phyloP scores from a whole-genome alignment of 805 yeast genomes.

The Kazachstania viticola region DNA sequence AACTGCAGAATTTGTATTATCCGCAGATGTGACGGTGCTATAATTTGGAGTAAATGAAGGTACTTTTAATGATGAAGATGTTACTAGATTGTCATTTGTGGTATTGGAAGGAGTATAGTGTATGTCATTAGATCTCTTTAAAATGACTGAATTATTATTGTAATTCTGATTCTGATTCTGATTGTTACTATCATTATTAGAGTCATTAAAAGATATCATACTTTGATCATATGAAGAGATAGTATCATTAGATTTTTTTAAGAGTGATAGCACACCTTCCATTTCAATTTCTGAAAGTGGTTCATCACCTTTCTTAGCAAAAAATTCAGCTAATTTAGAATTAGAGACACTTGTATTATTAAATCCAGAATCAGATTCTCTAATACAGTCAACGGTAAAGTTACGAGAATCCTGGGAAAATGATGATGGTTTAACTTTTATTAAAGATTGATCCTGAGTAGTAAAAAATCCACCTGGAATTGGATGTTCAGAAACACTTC shows the following conservation, averaged over 20 bases:
- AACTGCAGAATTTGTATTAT: constrained; percentile 8
- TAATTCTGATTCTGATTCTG: not conserved
- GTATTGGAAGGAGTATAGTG: constrained; percentile 1
- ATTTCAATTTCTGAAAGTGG: constrained; percentile 65
- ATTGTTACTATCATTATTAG: not conserved
- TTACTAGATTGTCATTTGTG: not conserved
- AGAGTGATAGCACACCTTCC: constrained; percentile 66
- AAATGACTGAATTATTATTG: not conserved
- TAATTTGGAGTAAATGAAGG: constrained; percentile 28
- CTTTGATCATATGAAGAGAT: not conserved
- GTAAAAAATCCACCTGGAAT: constrained; percentile 22
- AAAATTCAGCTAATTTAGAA: constrained; percentile 49
- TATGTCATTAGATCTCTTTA: not conserved
- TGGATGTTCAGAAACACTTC: not conserved
- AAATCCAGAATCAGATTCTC: constrained; percentile 4
- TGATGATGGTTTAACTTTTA: not conserved
- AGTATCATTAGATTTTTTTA: constrained; percentile 24
- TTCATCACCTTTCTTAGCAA: constrained; percentile 60
- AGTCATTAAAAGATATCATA: not conserved
- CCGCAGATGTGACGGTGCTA: constrained; percentile 9
- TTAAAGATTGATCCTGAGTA: not conserved
- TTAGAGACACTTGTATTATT: constrained; percentile 6
- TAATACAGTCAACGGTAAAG: not conserved
- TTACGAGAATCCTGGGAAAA: not conserved
- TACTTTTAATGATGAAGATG: constrained; percentile 10